Percentiles rank a stretch among this genome's conserved stretches.
Conservation (phyloP, 345 rosid species). For the Rhizophora apiculata region DNA sequence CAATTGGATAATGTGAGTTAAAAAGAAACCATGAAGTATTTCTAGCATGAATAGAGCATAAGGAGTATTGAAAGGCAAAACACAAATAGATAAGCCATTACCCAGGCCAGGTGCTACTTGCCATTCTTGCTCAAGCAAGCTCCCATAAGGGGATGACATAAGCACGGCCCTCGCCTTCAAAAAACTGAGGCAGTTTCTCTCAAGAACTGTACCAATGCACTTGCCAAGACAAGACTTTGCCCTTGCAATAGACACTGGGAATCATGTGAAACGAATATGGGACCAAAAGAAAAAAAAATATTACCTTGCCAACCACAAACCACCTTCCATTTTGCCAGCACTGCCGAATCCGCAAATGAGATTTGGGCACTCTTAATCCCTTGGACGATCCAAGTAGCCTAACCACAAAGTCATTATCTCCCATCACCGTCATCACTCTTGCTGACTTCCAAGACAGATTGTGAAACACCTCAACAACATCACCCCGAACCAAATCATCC, state of each 20-base stretch:
- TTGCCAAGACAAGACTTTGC: neutral
- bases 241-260: neutral
- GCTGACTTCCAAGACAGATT: slow-evolving; percentile 55
- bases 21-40: neutral
- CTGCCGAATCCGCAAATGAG: slow-evolving; percentile 50
- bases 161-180: neutral
- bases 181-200: neutral
- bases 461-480: slow-evolving; percentile 55
- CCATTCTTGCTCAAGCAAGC: neutral
- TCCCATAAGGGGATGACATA: neutral
- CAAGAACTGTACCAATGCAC: neutral
- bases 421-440: slow-evolving; percentile 28
- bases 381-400: slow-evolving; percentile 39
- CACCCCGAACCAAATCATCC: slow-evolving; percentile 49
- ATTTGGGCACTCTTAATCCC: slow-evolving; percentile 34
- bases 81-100: neutral
- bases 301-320: slow-evolving; percentile 43
- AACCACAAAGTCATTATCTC: slow-evolving; percentile 31
- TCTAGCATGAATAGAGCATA: neutral
- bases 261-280: neutral
- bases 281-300: neutral
- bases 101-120: neutral
- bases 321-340: slow-evolving; percentile 57
- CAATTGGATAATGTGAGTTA: neutral
- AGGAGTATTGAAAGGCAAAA: neutral